These are phyloP conservation scores for Fusarium austroafricanum DNA, from an alignment of 2,329 filamentous ascomycete genomes.

Conservation along the genomic window DNA sequence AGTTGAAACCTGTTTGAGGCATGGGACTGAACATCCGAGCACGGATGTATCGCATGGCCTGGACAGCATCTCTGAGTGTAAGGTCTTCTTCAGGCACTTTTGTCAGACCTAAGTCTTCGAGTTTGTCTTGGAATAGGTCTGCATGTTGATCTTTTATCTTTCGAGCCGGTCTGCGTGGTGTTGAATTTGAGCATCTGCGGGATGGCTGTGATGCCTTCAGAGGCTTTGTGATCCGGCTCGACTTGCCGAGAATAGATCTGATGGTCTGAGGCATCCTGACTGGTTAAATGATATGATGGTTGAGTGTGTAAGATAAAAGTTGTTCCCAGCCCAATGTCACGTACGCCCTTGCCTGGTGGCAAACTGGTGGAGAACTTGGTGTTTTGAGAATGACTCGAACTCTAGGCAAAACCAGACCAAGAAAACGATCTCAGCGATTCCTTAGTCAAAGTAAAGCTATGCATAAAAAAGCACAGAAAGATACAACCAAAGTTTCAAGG, in stretches of 20 bases:
- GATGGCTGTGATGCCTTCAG: slow-evolving; percentile 28
- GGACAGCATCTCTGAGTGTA: slow-evolving; percentile 69
- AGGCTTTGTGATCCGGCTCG: slow-evolving; percentile 52
- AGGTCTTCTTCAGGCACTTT: slow-evolving; percentile 66
- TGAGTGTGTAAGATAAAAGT: not conserved
- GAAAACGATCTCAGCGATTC: not conserved
- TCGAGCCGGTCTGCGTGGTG: slow-evolving; percentile 43
- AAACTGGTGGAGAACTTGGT: slow-evolving; percentile 24
- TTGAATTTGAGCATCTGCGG: slow-evolving; percentile 35
- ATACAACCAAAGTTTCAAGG: not conserved
- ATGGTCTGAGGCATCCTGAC: slow-evolving; percentile 49
- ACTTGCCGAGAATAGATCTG: slow-evolving; percentile 54
- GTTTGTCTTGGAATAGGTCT: slow-evolving; percentile 55
- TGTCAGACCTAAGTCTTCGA: slow-evolving; percentile 71
- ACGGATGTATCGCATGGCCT: slow-evolving; percentile 73
- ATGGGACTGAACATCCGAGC: slow-evolving; percentile 72
- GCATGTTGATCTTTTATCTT: slow-evolving; percentile 42
- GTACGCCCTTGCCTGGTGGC: slow-evolving; percentile 30
- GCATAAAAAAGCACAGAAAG: not conserved
- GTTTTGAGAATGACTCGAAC: not conserved
- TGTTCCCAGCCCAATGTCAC: not conserved
- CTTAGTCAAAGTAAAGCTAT: not conserved
- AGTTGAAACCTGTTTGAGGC: slow-evolving; percentile 72
- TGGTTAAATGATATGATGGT: not conserved
- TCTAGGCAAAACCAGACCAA: not conserved